Evolutionary conservation across 164 flowering plant species (phyloP), one percentile per base, ranked within the genome.

Genomic region (Vitis rotundifolia): DNA sequence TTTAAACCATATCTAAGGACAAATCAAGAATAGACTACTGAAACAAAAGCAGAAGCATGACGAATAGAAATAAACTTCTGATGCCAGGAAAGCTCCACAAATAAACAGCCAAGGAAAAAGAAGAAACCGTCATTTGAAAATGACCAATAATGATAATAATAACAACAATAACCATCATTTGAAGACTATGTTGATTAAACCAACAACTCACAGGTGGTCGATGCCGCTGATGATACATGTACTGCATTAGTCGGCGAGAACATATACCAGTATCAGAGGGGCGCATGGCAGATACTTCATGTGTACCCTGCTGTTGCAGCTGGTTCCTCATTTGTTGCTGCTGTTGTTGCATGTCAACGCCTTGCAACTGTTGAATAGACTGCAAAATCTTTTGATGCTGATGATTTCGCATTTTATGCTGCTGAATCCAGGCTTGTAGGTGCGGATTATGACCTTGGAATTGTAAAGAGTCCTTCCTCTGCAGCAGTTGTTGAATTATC

Each of bases 181-280:
- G 44, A 37, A 37, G 44, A 37, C 44, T 6, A 37, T 37, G 44
- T 37, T 37, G 44, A 37, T 37, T 37, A 70, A 58, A 6, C 26
- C n/a, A 57, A 16, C 15, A 73, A 85, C 94, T 84, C 79, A 95
- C 99, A 52, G 88, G 57, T 64, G 44, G 44, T 37, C 44, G 44
- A 37, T 91, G 95, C 31, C 95, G 79, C 73, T 91, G 98, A 75
- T 96, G 99, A 85, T 89, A 96, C 16, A 96, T 68, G 75, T 93
- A 96, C 61, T 96, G 97, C 99, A 93, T 96, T 64, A 95, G 66
- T 61, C 97, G 81, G 18, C 98, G 94, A 58, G 97, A 89, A 78
- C 99, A 95, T 49, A 93, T 84, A 58, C 97, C 97, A 74, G 87
- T 78, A 63, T 93, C 97, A 80, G 72, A 82, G n/a, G 94, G 88